Percentiles rank a stretch among this genome's conserved stretches.
These are phyloP conservation scores for Craspedostauros australis DNA, from an alignment of 108 stramenopile species.

Conservation along the genomic window DNA sequence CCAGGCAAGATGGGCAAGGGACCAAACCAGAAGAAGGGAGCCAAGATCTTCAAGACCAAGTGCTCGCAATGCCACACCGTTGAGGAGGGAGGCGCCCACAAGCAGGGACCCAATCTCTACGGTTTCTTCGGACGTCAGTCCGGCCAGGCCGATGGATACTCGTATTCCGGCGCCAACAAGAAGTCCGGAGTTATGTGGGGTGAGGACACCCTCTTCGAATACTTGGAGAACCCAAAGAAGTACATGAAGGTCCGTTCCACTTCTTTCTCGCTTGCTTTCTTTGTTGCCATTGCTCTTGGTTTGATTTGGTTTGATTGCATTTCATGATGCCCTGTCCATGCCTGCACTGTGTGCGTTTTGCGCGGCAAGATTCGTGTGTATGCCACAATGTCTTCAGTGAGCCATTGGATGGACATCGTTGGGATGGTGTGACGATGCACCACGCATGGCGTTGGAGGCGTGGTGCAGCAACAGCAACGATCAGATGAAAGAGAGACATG, in stretches of 20 bases:
- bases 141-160: slow-evolving; percentile 94
- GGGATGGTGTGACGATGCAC: too few relatives aligned
- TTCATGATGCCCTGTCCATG: not conserved
- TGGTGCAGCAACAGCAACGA: too few relatives aligned
- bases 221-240: slow-evolving; percentile 98
- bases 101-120: slow-evolving; percentile 99
- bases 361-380: not conserved
- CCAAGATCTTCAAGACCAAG: slow-evolving; percentile 92
- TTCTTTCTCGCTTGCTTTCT: not conserved
- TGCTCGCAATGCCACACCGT: slow-evolving; percentile 99
- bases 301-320: not conserved
- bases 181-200: slow-evolving; percentile 93
- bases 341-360: slow-evolving; percentile 2
- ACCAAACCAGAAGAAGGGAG: slow-evolving; percentile 83
- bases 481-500: too few relatives aligned
- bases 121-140: slow-evolving; percentile 98
- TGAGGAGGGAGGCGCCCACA: slow-evolving; percentile 95
- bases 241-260: slow-evolving; percentile 96
- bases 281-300: not conserved
- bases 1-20: slow-evolving; percentile 38
- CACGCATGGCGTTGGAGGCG: too few relatives aligned
- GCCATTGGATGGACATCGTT: too few relatives aligned
- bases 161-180: slow-evolving; percentile 97
- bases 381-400: too few relatives aligned
- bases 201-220: slow-evolving; percentile 95